Evolutionary conservation across 164 flowering plant genomes (phyloP), one percentile per base, ranked within the genome.

Genomic region (Akebia trifoliata): DNA sequence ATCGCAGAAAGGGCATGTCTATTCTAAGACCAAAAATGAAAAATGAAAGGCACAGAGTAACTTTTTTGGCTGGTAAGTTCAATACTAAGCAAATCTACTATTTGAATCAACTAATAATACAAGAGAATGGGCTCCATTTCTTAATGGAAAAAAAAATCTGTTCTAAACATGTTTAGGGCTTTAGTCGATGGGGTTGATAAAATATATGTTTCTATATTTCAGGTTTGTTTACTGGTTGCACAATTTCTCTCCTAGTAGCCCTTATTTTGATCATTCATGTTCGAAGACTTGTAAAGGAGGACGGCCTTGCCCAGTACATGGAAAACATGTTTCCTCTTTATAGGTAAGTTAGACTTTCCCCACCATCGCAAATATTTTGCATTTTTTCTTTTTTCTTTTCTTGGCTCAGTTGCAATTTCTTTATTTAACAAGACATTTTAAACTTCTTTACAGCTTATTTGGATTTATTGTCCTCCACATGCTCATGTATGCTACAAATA

Each of bases 281-380:
- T 9, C 69, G 74, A 10, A 29, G 67, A 4, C 56, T 80, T 45
- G 30, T 68, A 18, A 50, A 67, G 2, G 37, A 68, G 8, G 35
- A 24, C n/a, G 84, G 76, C 10, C 43, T 63, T n/a, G 24, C 35
- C 0, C 35, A n/a, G n/a, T n/a, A n/a, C n/a, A n/a, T n/a, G n/a
- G n/a, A n/a, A n/a, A n/a, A n/a, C n/a, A n/a, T n/a, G 72, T 81
- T 83, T 69, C 89, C 85, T 1, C 82, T 79, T 24, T 83, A 81
- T 63, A 81, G 81, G 85, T 74, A 68, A 56, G 57, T 29, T 4
- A 49, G 20, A 14, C 11, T 11, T 32, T 9, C 39, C 35, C 14
- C 25, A 31, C 26, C 26, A 17, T 47, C 15, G 24, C 8, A 15
- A 47, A 14, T 3, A 18, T 11, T 6, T 3, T 21, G 1, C 14